Evolutionary conservation across 1,284 basidiomycete genomes (phyloP), one percentile per base, ranked within the genome.

Genomic region (Rugiboletus extremiorientalis): DNA sequence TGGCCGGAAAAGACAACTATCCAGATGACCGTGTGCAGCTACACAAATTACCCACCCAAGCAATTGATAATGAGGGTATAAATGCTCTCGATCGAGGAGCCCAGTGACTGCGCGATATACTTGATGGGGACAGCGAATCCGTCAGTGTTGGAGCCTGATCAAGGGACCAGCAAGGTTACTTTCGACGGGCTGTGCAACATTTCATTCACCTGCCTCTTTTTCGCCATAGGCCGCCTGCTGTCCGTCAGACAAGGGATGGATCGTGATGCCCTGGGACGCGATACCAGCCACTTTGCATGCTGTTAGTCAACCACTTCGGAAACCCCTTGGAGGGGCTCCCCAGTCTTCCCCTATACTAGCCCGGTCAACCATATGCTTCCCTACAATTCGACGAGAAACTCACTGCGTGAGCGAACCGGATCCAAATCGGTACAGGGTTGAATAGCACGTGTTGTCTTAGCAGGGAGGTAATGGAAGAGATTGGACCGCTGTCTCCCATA

Each of bases 361-460:
- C 20, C 40, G 25, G 36, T 63, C 23, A 57, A 38, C 18, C n/a
- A 22, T 18, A 33, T 36, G 15, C 34, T 22, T 42, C 34, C 16
- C 30, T 25, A 5, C 4, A 40, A 34, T 33, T 10, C 11, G 10
- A 30, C 23, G 30, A 8, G 28, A 52, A 42, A 65, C 56, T 34
- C 16, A 68, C 66, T 33, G 31, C 10, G 31, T 33, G 28, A 0
- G 60, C 49, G n/a, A 46, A 66, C 1, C 60, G 49, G 5, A 52
- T n/a, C 46, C 54, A 67, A 8, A 69, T 42, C 0, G 65, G 65
- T 9, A 52, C 44, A 6, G 27, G 0, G 4, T 16, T 1, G 20
- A 25, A 3, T 4, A 25, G 9, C 2, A 18, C 6, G 14, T n/a
- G 11, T 6, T 12, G 8, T 22, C 11, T 6, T 20, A 20, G 22